Evolutionary conservation across 768 basidiomycete genomes (phyloP).

Genomic region (Calocybe cyanea): DNA sequence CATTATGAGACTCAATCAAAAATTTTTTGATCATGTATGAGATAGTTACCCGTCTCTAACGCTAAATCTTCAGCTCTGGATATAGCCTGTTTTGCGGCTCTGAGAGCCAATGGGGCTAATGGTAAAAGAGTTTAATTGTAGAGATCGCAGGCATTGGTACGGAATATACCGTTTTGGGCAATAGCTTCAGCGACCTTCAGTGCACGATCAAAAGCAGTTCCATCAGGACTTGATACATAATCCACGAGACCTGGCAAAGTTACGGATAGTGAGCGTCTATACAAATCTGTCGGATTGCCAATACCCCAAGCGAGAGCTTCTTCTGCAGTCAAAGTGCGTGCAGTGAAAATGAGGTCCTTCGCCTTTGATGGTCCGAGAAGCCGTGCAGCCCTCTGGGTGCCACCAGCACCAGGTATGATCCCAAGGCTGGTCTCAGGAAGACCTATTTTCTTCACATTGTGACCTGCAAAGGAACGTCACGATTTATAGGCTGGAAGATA

Average conservation of each 20-base stretch:
- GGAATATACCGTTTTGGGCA: conserved; percentile 54
- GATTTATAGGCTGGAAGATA: background rate
- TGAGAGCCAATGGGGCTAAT: conserved; percentile 78
- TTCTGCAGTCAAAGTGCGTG: conserved; percentile 57
- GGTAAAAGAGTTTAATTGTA: background rate
- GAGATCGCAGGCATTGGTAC: background rate
- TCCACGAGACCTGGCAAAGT: conserved; percentile 68
- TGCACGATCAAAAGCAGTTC: conserved; percentile 67
- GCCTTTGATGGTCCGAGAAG: conserved; percentile 76
- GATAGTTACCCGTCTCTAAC: conserved; percentile 66
- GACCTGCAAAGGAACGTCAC: conserved; percentile 31
- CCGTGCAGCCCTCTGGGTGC: conserved; percentile 79
- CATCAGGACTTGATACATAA: conserved; percentile 62
- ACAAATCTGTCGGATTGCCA: conserved; percentile 2
- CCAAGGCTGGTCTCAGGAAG: conserved; percentile 76
- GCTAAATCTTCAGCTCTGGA: conserved; percentile 75
- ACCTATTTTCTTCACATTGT: conserved; percentile 78
- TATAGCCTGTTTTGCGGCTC: conserved; percentile 86
- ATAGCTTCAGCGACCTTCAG: conserved; percentile 67
- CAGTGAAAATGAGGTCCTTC: conserved; percentile 86
- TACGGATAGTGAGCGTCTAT: background rate
- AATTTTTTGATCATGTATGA: background rate
- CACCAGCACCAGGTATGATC: conserved; percentile 90
- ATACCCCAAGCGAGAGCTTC: conserved; percentile 75
- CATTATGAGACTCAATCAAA: background rate